Base-by-base conservation (phyloP, 1,284 basidiomycete species). In the Papiliotrema fonsecae region DNA sequence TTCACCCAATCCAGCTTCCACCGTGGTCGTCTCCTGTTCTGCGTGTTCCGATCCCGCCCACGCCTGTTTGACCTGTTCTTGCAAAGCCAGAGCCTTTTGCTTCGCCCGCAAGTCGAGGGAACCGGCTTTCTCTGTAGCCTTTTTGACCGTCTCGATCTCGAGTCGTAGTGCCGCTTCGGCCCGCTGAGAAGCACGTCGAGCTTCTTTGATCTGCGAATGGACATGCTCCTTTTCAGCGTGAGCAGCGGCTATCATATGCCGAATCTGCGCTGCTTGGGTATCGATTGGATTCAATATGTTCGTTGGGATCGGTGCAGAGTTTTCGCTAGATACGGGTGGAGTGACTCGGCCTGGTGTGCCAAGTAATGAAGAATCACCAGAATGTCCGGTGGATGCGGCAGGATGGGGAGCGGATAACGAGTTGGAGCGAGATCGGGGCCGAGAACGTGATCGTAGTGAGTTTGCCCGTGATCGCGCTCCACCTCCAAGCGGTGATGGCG, bases 51-150 rank as follows among this genome's bases (percentile, higher is more conserved):
- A 65, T 0, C 58, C 71, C 1, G 69, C 67, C 60, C 66, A 70
- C 6, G 63, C 72, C 50, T 74, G 72, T 51, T 74, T 74, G 41
- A 73, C 72, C 50, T 74, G 72, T 49, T 74, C 71, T 50, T 74
- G 71, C 25, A 73, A 47, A 5, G 72, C 72, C 25, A 74, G 51
- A 28, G 67, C 64, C 50, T 74, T 74, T 43, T 74, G 72, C 51
- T 70, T 67, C 19, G 69, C 67, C 30, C 72, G 54, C 46, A 70
- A 50, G 54, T 74, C 72, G 54, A 69, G 60, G 14, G 64, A 49
- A 14, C 66, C 65, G 6, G 71, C 69, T 54, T 73, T 72, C 41
- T 73, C 71, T 28, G 66, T 73, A 11, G 67, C 66, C 42, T 65
- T 69, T 52, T 70, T 73, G 32, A 72, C 58, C n/a, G 62, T 58